phyloP scores from a whole-genome alignment of 2,329 filamentous ascomycete species.

The Sclerotinia sclerotiorum region DNA sequence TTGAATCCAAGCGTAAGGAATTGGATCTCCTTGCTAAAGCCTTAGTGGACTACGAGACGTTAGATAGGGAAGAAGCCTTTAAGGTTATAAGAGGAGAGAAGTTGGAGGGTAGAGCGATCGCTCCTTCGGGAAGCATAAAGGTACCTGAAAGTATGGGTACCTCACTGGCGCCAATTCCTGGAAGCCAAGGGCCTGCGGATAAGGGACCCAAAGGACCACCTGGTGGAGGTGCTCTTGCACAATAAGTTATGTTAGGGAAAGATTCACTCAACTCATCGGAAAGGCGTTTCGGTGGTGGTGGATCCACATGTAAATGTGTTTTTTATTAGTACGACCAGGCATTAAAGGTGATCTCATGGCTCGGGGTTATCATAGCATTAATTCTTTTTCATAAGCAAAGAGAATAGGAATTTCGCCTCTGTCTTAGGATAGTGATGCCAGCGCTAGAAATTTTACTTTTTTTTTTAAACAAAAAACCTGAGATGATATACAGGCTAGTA shows the following conservation, averaged over 20 bases:
- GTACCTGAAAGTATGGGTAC: constrained; percentile 51
- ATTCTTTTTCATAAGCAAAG: constrained; percentile 10
- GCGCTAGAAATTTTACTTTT: constrained; percentile 16
- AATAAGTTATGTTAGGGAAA: constrained; percentile 7
- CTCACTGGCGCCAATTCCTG: constrained; percentile 35
- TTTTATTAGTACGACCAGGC: constrained; percentile 8
- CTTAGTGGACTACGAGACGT: constrained; percentile 89
- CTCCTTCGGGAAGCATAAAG: constrained; percentile 63
- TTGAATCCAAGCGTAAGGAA: constrained; percentile 76
- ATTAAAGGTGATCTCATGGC: constrained; percentile 1
- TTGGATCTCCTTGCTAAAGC: constrained; percentile 86
- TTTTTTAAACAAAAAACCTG: neutral
- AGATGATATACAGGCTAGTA: neutral
- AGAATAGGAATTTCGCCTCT: constrained; percentile 5
- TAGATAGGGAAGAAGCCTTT: constrained; percentile 85
- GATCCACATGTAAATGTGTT: constrained; percentile 16
- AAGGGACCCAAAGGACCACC: constrained; percentile 32
- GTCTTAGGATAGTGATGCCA: constrained; percentile 21
- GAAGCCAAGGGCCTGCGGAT: constrained; percentile 28
- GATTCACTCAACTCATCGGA: constrained; percentile 28
- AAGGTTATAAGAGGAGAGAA: constrained; percentile 86
- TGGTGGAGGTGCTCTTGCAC: constrained; percentile 35
- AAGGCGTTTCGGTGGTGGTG: constrained; percentile 26
- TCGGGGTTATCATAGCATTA: constrained; percentile 18
- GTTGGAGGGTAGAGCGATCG: constrained; percentile 65